Percentiles rank a stretch among this genome's conserved stretches.
Evolutionary conservation across 768 basidiomycete species (phyloP).

Genomic region (Suillus cothurnatus): DNA sequence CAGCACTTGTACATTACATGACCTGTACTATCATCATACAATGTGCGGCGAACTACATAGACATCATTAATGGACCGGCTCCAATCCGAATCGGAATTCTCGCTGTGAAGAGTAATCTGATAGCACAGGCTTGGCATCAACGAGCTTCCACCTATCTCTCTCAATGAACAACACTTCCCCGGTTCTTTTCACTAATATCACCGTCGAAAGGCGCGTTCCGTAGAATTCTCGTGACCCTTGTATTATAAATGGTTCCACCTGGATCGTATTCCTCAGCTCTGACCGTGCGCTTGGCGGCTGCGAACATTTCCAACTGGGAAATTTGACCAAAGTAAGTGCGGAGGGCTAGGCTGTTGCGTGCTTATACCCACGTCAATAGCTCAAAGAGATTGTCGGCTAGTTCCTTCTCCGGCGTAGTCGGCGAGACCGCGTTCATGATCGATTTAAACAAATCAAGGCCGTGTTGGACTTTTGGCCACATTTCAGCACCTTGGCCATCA

Average conservation of each 20-base stretch:
- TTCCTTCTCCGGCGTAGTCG: slow-evolving; percentile 47
- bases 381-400: slow-evolving; percentile 63
- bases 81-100: slow-evolving; percentile 50
- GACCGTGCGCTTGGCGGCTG: slow-evolving; percentile 49
- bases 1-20: slow-evolving; percentile 34
- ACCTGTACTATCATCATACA: slow-evolving; percentile 32
- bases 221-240: slow-evolving; percentile 37
- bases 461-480: slow-evolving; percentile 76
- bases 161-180: slow-evolving; percentile 71
- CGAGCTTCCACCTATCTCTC: slow-evolving; percentile 64
- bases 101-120: slow-evolving; percentile 49
- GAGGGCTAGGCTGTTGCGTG: slow-evolving; percentile 3
- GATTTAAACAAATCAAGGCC: slow-evolving; percentile 51
- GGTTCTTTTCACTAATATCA: slow-evolving; percentile 62
- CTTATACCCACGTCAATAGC: slow-evolving; percentile 64
- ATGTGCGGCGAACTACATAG: slow-evolving; percentile 20
- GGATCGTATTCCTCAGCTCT: slow-evolving; percentile 64
- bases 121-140: slow-evolving; percentile 40
- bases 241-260: slow-evolving; percentile 54
- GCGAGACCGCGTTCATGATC: slow-evolving; percentile 41
- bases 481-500: slow-evolving; percentile 58
- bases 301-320: slow-evolving; percentile 48
- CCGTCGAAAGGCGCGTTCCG: slow-evolving; percentile 74
- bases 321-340: slow-evolving; percentile 15
- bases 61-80: slow-evolving; percentile 20